Evolutionary conservation across 441 rosid species (phyloP), one percentile per base, ranked within the genome.

Genomic region (Theobroma grandiflorum): DNA sequence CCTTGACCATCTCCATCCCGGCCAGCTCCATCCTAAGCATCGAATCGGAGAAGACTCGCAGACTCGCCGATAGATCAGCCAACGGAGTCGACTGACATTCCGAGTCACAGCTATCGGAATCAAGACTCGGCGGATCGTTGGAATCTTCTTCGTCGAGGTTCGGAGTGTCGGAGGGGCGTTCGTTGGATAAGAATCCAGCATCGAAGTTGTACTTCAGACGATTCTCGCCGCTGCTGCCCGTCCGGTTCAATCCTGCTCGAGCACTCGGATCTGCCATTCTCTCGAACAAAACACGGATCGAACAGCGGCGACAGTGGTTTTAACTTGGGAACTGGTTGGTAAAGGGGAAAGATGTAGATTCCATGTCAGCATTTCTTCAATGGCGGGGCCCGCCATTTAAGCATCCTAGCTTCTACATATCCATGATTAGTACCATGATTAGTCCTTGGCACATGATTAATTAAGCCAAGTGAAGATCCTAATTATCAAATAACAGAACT

Each of bases 1-100:
- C 88, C 77, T 84, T 86, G 58, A 85, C 76, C 91, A 90, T 88
- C 90, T 93, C 92, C 85, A 79, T 81, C 88, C 87, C 93, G 5
- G 82, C 89, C 38, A 78, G 31, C 67, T 91, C 87, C 78, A 79
- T 87, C 53, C 88, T 82, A 74, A 82, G 83, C 66, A 91, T 42
- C 53, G 91, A 88, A 79, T 93, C 93, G 6, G 92, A 80, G 66
- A 93, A 75, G 58, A 86, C 84, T 0, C 87, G 63, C 67, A 87
- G 80, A 69, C 88, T 69, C 42, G 85, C 76, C n/a, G 86, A 79
- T 11, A 88, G 74, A 58, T 78, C 82, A 16, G 71, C 40, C 45
- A 83, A 61, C 31, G 40, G 74, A 1, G 81, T 22, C 4, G 86
- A 82, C 31, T 79, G 77, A 3, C 20, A 2, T 3, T 9, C 76